Evolutionary conservation across 805 yeast species (phyloP).

Genomic region (Saturnispora zaruensis): DNA sequence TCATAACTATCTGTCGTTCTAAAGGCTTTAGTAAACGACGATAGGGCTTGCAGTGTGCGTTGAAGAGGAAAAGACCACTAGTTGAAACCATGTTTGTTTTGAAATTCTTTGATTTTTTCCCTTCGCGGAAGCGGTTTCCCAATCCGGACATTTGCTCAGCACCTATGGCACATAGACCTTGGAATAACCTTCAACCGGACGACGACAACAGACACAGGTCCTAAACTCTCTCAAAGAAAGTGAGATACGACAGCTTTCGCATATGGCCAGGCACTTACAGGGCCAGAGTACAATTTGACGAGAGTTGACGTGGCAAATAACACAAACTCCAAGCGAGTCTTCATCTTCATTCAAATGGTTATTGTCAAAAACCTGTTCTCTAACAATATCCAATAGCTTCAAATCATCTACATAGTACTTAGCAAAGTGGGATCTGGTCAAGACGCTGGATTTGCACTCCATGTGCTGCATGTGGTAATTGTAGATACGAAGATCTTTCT

Average conservation of each 20-base stretch:
- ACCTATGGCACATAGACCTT: constrained; percentile 47
- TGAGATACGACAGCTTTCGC: constrained; percentile 73
- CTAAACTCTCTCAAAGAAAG: constrained; percentile 64
- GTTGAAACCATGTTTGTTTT: constrained; percentile 1
- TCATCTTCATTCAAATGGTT: constrained; percentile 16
- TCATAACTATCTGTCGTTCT: background rate
- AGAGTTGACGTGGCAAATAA: constrained; percentile 67
- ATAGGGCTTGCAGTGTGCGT: background rate
- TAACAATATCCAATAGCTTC: constrained; percentile 23
- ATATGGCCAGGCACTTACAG: constrained; percentile 79
- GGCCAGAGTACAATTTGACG: constrained; percentile 88
- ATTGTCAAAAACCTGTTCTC: constrained; percentile 3
- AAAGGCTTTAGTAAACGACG: background rate
- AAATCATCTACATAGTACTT: constrained; percentile 18
- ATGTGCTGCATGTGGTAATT: constrained; percentile 21
- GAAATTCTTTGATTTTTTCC: background rate
- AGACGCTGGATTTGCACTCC: background rate
- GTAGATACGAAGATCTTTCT: constrained; percentile 22
- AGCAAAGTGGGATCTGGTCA: constrained; percentile 27
- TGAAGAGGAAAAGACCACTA: background rate
- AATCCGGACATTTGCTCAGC: background rate
- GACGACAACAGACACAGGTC: constrained; percentile 80
- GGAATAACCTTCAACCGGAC: constrained; percentile 59
- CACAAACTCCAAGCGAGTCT: constrained; percentile 47
- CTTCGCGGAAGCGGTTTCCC: background rate